phyloP scores from a whole-genome alignment of 345 rosid species.

The Combretum micranthum region DNA sequence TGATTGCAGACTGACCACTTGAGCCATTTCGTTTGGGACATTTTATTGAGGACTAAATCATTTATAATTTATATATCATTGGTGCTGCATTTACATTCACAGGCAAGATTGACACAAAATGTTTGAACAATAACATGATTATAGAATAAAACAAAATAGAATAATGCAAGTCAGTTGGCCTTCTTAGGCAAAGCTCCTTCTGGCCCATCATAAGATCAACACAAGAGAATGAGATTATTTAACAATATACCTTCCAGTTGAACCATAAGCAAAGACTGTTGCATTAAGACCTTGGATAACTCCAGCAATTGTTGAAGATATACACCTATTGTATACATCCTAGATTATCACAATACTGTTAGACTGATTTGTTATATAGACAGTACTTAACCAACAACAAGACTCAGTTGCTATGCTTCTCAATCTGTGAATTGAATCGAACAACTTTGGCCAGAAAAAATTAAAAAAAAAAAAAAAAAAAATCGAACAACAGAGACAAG shows the following conservation, averaged over 20 bases:
- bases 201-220: not conserved
- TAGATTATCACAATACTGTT: slow-evolving; percentile 17
- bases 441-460: too few species aligned
- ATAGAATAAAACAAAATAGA: too few species aligned
- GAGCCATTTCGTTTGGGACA: too few species aligned
- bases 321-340: slow-evolving; percentile 63
- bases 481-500: too few species aligned
- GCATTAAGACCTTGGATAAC: slow-evolving; percentile 93
- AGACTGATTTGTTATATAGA: not conserved
- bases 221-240: not conserved
- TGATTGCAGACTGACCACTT: too few species aligned
- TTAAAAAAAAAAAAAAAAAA: too few species aligned
- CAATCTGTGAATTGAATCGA: too few species aligned
- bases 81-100: too few species aligned
- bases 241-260: slow-evolving; percentile 81
- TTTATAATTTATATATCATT: too few species aligned
- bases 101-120: too few species aligned
- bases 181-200: not conserved
- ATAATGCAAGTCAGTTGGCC: not conserved
- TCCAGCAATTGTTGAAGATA: slow-evolving; percentile 65
- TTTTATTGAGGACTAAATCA: too few species aligned
- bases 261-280: slow-evolving; percentile 91
- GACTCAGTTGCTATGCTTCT: not conserved
- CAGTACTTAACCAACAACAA: not conserved
- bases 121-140: too few species aligned